Base-by-base conservation (phyloP, 2,329 filamentous ascomycete species). In the Trichoderma polysporum region DNA sequence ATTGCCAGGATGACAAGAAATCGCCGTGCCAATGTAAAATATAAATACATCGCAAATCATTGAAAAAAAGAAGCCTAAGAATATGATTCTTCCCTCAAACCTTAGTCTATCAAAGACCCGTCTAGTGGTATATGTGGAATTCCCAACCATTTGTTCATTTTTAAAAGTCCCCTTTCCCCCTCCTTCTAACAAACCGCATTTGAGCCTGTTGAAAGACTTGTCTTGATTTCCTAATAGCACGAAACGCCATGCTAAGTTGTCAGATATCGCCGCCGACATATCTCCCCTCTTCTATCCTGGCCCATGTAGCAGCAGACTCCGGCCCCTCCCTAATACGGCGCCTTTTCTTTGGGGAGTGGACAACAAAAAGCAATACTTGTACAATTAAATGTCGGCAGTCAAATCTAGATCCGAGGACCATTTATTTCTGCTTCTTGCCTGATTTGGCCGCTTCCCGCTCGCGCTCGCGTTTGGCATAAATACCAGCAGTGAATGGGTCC, bases 401-500 rank as follows among this genome's bases (percentile, higher is more conserved):
- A 58, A 54, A 45, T 33, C 29, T 47, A 56, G 60, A 52, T n/a
- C 60, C 50, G 60, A 45, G 22, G 19, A 19, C 31, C 64, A 15
- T 68, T 80, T 77, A 86, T 70, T 81, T 81, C 71, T 80, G 76
- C 79, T 87, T 87, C 81, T 86, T 86, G 72, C 77, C 78, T 66
- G 80, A 78, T 50, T 79, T 75, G 61, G 73, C 76, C 56, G 78
- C 81, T 33, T 82, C 84, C 70, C 84, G 82, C 76, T 87, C 83
- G 66, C 80, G 80, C 66, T 93, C 91, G 68, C 92, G 86, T 88
- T 95, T 96, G 71, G 90, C 91, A 79, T 98, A 99, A 75, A 99
- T 99, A 71, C 86, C 91, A 3, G 88, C 88, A 7, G 95, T 99
- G 80, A 98, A 99, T 4, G 94, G 94, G 79, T 98, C 94, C 83